phyloP scores from a whole-genome alignment of 805 yeast genomes.

The Peterozyma toletana region DNA sequence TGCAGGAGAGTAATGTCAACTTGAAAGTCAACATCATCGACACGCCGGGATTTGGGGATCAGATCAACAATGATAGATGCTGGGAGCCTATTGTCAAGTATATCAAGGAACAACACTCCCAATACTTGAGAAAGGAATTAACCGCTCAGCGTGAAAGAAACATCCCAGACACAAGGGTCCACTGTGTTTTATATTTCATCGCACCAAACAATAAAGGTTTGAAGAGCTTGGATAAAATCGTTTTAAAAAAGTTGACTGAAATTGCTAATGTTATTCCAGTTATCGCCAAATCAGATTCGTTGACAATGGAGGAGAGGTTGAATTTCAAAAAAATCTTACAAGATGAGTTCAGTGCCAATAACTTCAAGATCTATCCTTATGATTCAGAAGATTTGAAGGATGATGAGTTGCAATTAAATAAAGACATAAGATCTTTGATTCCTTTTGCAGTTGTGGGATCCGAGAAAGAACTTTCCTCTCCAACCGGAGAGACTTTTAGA shows the following conservation, averaged over 20 bases:
- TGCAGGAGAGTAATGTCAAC: constrained; percentile 82
- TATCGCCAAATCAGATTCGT: constrained; percentile 87
- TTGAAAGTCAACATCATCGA: constrained; percentile 85
- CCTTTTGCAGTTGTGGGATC: constrained; percentile 97
- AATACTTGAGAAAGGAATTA: constrained; percentile 85
- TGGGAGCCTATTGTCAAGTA: constrained; percentile 96
- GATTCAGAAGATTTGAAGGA: constrained; percentile 63
- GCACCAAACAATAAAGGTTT: constrained; percentile 88
- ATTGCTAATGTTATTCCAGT: constrained; percentile 92
- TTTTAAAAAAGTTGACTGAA: constrained; percentile 77
- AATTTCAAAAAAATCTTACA: constrained; percentile 72
- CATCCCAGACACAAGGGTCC: constrained; percentile 86
- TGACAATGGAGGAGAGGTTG: constrained; percentile 80
- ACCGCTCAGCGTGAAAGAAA: constrained; percentile 86
- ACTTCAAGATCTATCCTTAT: constrained; percentile 78
- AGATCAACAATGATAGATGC: constrained; percentile 87
- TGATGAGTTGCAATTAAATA: constrained; percentile 67
- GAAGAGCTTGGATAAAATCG: constrained; percentile 73
- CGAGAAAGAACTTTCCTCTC: constrained; percentile 58
- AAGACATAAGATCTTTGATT: constrained; percentile 65
- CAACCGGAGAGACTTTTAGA: constrained; percentile 74
- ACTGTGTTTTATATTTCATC: constrained; percentile 84
- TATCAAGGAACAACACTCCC: constrained; percentile 91
- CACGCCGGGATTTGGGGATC: constrained; percentile 98
- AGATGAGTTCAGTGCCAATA: constrained; percentile 65